Percentiles rank a stretch among this genome's conserved stretches.
Evolutionary conservation across 2,329 filamentous ascomycete genomes (phyloP).

Genomic region (Claviceps lovelessii): DNA sequence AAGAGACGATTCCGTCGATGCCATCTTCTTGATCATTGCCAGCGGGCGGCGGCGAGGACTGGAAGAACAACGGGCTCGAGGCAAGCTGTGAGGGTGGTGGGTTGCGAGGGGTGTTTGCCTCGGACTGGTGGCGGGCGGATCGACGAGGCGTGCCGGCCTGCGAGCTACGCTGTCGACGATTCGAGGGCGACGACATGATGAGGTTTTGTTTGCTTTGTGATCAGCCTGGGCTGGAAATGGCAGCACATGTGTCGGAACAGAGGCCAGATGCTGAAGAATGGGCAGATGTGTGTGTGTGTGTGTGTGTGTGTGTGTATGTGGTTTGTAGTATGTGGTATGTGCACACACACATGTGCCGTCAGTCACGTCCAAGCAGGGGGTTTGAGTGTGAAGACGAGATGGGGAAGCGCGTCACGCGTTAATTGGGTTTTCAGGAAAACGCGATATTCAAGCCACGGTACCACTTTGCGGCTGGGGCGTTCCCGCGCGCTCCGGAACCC

Average conservation of each 20-base stretch:
- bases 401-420: slow-evolving; percentile 2
- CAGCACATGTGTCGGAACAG: background rate
- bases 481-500: background rate
- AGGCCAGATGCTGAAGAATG: no score
- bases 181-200: slow-evolving; percentile 28
- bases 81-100: slow-evolving; percentile 37
- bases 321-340: no score
- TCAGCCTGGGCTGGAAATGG: background rate
- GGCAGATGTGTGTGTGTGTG: background rate
- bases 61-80: slow-evolving; percentile 73
- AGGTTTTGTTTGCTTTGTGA: background rate
- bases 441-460: background rate
- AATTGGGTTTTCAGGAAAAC: background rate
- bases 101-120: slow-evolving; percentile 29
- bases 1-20: slow-evolving; percentile 29
- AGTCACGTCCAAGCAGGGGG: no score
- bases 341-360: background rate
- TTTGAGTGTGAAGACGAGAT: background rate
- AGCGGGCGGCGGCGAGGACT: slow-evolving; percentile 28
- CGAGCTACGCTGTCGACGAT: slow-evolving; percentile 37
- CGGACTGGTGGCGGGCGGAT: slow-evolving; percentile 26
- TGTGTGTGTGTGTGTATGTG: no score
- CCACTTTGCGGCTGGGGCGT: background rate
- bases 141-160: slow-evolving; percentile 32
- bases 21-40: slow-evolving; percentile 14